Evolutionary conservation across 495 filamentous ascomycete genomes (phyloP), one percentile per base, ranked within the genome.

Genomic region (Tuber umbilicatum): DNA sequence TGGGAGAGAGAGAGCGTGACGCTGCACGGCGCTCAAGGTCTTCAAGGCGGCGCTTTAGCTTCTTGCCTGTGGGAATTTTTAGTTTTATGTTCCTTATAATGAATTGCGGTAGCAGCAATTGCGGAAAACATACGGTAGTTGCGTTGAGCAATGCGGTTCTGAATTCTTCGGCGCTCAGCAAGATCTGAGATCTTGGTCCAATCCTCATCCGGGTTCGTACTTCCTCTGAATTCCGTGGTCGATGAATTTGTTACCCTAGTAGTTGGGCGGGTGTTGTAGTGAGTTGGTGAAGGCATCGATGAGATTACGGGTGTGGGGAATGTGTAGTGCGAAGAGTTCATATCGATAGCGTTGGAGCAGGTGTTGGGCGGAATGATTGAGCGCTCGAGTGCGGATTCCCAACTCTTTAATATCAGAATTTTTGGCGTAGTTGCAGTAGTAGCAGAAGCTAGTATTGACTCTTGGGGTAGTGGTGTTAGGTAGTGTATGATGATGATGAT

Each of bases 131-230:
- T 87, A 97, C 94, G 94, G 86, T 98, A 98, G 86, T 98, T 98
- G 74, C 94, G 91, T 85, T 98, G 94, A 64, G 94, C 94, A 85
- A 98, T 98, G 70, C 94, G 89, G 85, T 98, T 98, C 85, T 98
- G 94, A 85, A 98, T 97, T 81, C 94, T 88, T 82, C 94, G 87
- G 78, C 94, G 89, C 85, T 97, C 94, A 72, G 94, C 94, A 60
- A 97, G 88, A 83, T 98, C 94, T 68, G 95, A 97, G 84, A 98
- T 97, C 89, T 98, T 95, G 82, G 94, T 98, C 94, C 94, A 98
- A 86, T 98, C 94, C 85, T 98, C 94, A 79, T 97, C 94, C 73
- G 95, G 94, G 84, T 97, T 95, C 79, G 95, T 96, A 75, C 92
- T 95, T 78, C 91, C 91, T 86, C 94, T 97, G 88, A 97, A 97